phyloP scores from a whole-genome alignment of 306 rosid genomes.

The Quercus glauca region DNA sequence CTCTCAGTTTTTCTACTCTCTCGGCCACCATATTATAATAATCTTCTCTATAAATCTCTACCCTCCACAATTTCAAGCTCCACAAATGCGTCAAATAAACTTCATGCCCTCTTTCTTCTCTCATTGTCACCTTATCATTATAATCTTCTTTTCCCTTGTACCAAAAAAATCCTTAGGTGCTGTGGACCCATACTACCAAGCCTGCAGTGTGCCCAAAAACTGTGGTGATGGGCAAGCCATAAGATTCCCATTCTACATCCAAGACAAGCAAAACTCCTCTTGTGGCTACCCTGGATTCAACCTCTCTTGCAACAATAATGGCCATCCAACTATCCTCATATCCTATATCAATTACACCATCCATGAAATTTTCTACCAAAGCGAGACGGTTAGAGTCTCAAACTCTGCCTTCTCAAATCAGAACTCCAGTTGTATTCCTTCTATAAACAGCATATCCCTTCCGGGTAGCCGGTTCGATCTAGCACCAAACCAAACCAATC shows the following conservation, averaged over 20 bases:
- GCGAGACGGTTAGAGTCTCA: slow-evolving; percentile 13
- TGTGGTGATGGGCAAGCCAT: slow-evolving; percentile 28
- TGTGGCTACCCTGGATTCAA: slow-evolving; percentile 38
- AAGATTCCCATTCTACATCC: slow-evolving; percentile 26
- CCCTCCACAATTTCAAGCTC: neutral
- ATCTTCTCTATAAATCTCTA: neutral
- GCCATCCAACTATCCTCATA: slow-evolving; percentile 12
- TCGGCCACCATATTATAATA: neutral
- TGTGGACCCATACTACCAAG: neutral
- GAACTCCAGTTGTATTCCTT: neutral
- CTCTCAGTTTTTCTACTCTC: too few species aligned
- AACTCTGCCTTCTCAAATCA: neutral
- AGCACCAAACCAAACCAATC: too few species aligned
- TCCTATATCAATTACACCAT: neutral
- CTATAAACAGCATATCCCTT: neutral
- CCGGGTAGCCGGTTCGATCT: too few species aligned
- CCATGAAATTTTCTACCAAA: slow-evolving; percentile 24
- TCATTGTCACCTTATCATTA: neutral
- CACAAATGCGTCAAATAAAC: slow-evolving; percentile 16
- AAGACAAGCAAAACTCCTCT: neutral
- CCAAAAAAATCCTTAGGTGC: neutral
- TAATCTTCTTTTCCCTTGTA: neutral
- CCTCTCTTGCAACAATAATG: slow-evolving; percentile 9
- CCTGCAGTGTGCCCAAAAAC: slow-evolving; percentile 17
- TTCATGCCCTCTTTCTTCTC: neutral